Conservation (phyloP, 148 eudicot species). For the Silene uniflora region DNA sequence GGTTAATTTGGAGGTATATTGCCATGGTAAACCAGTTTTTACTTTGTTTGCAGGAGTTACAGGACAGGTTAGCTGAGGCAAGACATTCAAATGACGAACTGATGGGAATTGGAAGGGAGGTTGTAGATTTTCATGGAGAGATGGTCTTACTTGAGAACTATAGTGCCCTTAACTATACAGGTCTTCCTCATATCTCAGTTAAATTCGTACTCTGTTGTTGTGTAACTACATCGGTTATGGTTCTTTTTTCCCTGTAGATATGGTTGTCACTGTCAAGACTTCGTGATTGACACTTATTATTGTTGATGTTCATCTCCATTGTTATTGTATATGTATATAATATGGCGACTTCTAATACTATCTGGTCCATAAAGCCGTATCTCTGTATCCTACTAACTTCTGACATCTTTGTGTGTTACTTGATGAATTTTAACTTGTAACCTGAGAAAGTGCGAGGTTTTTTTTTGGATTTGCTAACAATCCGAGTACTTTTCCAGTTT, state of each 20-base stretch:
- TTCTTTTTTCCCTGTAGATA: not conserved
- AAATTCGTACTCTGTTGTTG: not conserved
- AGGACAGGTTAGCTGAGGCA: conserved; percentile 52
- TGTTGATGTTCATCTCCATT: not conserved
- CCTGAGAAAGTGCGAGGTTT: not conserved
- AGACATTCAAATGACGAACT: conserved; percentile 50
- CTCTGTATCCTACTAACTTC: not conserved
- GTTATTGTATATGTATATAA: not conserved
- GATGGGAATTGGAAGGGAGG: conserved; percentile 52
- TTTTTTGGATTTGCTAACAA: not conserved
- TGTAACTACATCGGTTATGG: not conserved
- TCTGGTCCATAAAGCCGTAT: not conserved
- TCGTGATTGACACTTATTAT: not conserved
- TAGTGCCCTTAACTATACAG: conserved; percentile 92
- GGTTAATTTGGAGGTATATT: not conserved
- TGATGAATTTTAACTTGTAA: not conserved
- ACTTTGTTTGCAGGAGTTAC: conserved; percentile 42
- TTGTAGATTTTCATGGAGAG: conserved; percentile 85
- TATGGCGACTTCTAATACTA: too few relatives aligned
- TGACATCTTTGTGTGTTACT: not conserved
- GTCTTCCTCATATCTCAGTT: conserved; percentile 28
- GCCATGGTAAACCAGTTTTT: not conserved
- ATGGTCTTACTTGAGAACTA: conserved; percentile 80
- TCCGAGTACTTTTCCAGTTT: not conserved
- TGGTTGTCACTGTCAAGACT: not conserved